Base-by-base conservation (phyloP, 1,139 yeast species). In the Blastobotrys arbuscula region DNA sequence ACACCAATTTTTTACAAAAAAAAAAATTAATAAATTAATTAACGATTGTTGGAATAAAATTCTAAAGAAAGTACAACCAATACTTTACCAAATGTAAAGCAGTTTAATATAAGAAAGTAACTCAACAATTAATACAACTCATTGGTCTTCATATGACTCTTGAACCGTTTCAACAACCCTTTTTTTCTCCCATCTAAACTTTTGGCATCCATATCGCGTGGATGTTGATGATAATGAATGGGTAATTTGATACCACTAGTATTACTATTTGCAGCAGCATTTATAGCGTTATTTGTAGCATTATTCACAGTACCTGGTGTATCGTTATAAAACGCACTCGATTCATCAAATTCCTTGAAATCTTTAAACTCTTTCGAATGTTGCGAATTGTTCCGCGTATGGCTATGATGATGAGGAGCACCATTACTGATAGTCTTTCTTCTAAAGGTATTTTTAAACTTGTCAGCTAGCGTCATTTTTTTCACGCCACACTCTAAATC, bases 381-480 rank as follows among this genome's bases (percentile, higher is more conserved):
- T 16, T 34, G 24, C 18, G 19, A 23, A 5, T 20, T 19, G 12
- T 21, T 21, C 6, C 26, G 2, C n/a, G n/a, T n/a, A n/a, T n/a
- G n/a, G n/a, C n/a, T n/a, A 3, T 39, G 31, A 39, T 21, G 31
- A 13, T 13, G 7, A 8, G 16, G 18, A 26, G 21, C 16, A 19
- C 26, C 16, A 20, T 18, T 26, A 20, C 20, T 40, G 15, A 30
- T 30, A 20, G 30, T 30, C 16, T 28, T 37, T 12, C 42, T 35
- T 18, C 42, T 35, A 21, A 44, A 44, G n/a, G 47, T 44, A 19
- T 6, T 37, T 13, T 31, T 26, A 19, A 44, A 44, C 38, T 31
- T 38, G 10, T 38, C 42, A 4, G 38, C 37, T 13, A 44, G 15
- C 16, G 42, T 37, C 31, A 21, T 28, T 20, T 28, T 24, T 31